Evolutionary conservation across 257 asterid species (phyloP), one percentile per base, ranked within the genome.

Genomic region (Eustoma russellianum): DNA sequence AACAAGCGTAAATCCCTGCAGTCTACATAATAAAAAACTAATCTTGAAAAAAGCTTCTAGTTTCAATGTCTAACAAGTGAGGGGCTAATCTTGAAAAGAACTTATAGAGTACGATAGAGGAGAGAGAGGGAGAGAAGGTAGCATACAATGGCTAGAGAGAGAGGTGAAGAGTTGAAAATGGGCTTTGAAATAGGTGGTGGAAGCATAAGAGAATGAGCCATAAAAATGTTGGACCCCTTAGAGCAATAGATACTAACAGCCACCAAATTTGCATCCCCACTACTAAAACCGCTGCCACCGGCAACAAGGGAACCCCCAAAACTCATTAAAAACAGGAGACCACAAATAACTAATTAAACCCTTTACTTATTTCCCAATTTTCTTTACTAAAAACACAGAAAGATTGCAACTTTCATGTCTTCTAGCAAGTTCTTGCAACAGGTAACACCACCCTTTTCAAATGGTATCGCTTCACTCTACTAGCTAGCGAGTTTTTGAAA

Each of bases 141-240:
- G 46, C 83, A 67, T 82, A 83, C 86, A 70, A 77, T 67, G 60
- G 87, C 60, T 55, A 74, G 73, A 56, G 82, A 75, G 57, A 81
- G 66, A 18, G 85, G 81, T 0, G 72, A 48, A 65, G 78, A 56
- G 65, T 54, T 64, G 67, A 77, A 71, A 59, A 72, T 53, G 41
- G 82, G 78, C 60, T 63, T 77, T 38, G 76, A 43, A 57, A 62
- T 51, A 46, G 74, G 61, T 59, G 85, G 72, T 33, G 66, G 57
- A 65, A 73, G 61, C 60, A 61, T 74, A 57, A 67, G 48, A 45
- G 80, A 71, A 43, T 64, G 79, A 62, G 85, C 60, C 65, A 73
- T 53, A 62, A 75, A 53, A 52, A 46, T 52, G 60, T 51, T 64
- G 45, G 86, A 59, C 66, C 75, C 61, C 67, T 53, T 46, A 40